These are phyloP conservation scores for Lentinus tigrinus DNA, from an alignment of 768 basidiomycete species.

Conservation along the genomic window DNA sequence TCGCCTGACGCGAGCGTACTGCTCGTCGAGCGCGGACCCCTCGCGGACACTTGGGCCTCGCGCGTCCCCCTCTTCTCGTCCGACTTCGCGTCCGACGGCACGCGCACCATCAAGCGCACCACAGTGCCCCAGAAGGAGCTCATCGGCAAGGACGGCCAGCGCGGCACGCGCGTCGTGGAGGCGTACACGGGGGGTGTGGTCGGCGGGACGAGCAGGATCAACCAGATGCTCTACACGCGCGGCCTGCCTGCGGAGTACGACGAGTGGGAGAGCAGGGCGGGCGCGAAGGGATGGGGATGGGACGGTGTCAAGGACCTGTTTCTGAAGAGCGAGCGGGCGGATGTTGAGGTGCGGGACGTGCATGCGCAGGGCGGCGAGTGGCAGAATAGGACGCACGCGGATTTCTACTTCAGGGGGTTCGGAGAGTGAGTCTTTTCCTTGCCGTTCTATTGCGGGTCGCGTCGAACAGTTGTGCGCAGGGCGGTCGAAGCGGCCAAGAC, in stretches of 20 bases:
- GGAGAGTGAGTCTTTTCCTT: conserved; percentile 3
- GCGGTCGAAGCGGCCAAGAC: conserved; percentile 17
- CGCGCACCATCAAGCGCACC: conserved; percentile 17
- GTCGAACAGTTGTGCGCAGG: neutral
- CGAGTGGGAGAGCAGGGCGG: conserved; percentile 26
- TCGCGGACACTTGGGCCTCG: conserved; percentile 27
- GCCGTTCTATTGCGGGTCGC: too few relatives aligned
- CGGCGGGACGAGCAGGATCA: conserved; percentile 49
- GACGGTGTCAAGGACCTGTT: conserved; percentile 34
- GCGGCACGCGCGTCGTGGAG: conserved; percentile 10
- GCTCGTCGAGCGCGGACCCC: conserved; percentile 29
- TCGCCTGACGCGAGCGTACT: conserved; percentile 32
- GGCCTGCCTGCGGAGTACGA: conserved; percentile 33
- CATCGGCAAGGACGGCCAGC: neutral
- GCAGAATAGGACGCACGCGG: conserved; percentile 12
- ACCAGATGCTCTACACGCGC: conserved; percentile 37
- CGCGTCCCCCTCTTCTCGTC: conserved; percentile 32
- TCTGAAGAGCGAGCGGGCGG: conserved; percentile 30
- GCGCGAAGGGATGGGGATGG: conserved; percentile 36
- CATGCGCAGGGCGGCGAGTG: conserved; percentile 11
- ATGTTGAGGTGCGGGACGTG: conserved; percentile 9
- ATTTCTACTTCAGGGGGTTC: conserved; percentile 13
- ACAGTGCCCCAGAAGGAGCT: conserved; percentile 9
- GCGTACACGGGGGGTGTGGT: conserved; percentile 33
- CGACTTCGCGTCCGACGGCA: conserved; percentile 26